Evolutionary conservation across 2,329 filamentous ascomycete species (phyloP).

Genomic region (Aureobasidium subglaciale): DNA sequence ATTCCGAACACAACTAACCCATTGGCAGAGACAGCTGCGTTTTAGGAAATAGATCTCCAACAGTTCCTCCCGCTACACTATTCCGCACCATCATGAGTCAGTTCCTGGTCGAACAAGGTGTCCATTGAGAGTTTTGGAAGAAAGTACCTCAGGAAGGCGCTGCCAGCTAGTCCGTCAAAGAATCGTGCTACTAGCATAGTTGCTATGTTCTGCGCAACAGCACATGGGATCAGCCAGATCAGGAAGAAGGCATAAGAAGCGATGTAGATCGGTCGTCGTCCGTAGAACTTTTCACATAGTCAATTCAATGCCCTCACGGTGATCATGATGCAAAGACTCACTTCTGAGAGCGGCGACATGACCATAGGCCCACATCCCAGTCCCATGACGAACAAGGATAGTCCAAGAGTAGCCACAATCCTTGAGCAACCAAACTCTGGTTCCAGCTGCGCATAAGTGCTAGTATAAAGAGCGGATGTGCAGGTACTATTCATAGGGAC

Average conservation of each 20-base stretch:
- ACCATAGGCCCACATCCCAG: constrained; percentile 53
- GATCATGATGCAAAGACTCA: constrained; percentile 20
- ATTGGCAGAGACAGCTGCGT: constrained; percentile 70
- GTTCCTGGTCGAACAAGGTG: background rate
- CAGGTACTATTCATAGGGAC: constrained; percentile 46
- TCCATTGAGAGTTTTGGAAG: background rate
- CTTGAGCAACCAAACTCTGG: constrained; percentile 64
- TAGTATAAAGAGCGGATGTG: constrained; percentile 81
- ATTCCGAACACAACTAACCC: constrained; percentile 43
- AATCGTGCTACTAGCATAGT: constrained; percentile 75
- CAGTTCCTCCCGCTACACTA: constrained; percentile 71
- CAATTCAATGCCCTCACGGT: background rate
- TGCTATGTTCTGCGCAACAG: constrained; percentile 70
- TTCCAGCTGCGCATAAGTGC: constrained; percentile 70
- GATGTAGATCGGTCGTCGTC: constrained; percentile 73
- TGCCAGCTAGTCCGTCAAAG: constrained; percentile 64
- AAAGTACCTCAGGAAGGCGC: constrained; percentile 42
- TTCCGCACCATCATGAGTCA: background rate
- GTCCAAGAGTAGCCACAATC: constrained; percentile 68
- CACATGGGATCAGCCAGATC: constrained; percentile 71
- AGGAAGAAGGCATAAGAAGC: constrained; percentile 66
- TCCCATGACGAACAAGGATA: constrained; percentile 78
- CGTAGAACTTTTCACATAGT: constrained; percentile 58
- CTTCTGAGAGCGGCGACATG: constrained; percentile 47
- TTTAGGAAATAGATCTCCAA: constrained; percentile 68